These are phyloP conservation scores for Luffa acutangula DNA, from an alignment of 306 rosid species.

Conservation along the genomic window DNA sequence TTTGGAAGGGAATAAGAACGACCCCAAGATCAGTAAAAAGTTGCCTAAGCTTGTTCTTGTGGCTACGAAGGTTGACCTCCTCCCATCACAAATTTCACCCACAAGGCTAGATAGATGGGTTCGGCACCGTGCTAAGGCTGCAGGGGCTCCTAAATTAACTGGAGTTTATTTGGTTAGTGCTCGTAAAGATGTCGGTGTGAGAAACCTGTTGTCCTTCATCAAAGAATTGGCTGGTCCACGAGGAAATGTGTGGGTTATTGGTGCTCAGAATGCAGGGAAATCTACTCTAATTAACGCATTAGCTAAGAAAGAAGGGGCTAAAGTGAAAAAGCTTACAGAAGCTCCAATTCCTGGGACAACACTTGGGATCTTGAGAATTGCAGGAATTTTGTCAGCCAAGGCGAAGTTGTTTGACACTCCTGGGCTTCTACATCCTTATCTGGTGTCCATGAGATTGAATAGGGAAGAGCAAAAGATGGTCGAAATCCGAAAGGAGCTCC, in stretches of 20 bases:
- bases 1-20: constrained; percentile 37
- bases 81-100: constrained; percentile 76
- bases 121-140: constrained; percentile 61
- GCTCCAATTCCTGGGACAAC: constrained; percentile 95
- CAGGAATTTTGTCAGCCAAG: constrained; percentile 83
- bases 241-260: constrained; percentile 93
- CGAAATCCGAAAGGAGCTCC: constrained; percentile 89
- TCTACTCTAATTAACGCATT: constrained; percentile 77
- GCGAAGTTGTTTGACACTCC: constrained; percentile 92
- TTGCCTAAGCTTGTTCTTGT: constrained; percentile 85
- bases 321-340: constrained; percentile 75
- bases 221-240: constrained; percentile 87
- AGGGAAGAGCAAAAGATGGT: constrained; percentile 87
- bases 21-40: constrained; percentile 38
- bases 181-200: constrained; percentile 66
- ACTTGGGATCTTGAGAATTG: constrained; percentile 74
- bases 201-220: constrained; percentile 62
- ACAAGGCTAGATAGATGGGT: constrained; percentile 93
- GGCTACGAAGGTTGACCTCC: constrained; percentile 86
- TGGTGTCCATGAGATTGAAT: constrained; percentile 67
- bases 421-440: constrained; percentile 74
- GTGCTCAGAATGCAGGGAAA: constrained; percentile 96
- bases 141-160: constrained; percentile 68
- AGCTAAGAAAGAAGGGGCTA: constrained; percentile 75
- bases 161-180: constrained; percentile 81